Evolutionary conservation across 805 yeast species (phyloP), one percentile per base, ranked within the genome.

Genomic region (Millerozyma miso): DNA sequence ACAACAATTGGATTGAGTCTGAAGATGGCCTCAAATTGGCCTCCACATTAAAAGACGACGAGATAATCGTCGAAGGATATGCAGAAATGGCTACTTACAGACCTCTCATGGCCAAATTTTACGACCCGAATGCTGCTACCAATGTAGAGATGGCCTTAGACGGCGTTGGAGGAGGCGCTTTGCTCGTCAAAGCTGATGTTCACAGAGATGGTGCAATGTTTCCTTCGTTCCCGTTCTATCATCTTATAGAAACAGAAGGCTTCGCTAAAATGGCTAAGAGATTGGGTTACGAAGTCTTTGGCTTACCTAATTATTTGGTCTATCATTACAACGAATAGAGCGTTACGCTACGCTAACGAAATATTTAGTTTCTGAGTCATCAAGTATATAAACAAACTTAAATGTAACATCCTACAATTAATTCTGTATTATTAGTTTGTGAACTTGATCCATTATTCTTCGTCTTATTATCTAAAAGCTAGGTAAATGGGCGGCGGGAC

Each of bases 191-290:
- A 60, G 96, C 97, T 8, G 97, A 90, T 53, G 99, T 93, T 41
- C 99, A 93, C 66, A 78, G 99, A 62, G 99, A 93, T 63, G 99
- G 99, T 40, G 98, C 98, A 42, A 91, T 93, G 97, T 93, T 93
- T 79, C 99, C 99, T 14, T 87, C 95, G 39, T 93, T 93, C 79
- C 93, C 99, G 46, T 93, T 93, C 73, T 90, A 91, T 63, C 96
- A 93, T 63, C 75, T 93, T 63, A 89, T 93, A 50, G 99, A 93
- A 71, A 90, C 97, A 7, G 99, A 93, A 67, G 99, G 99, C 14
- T 93, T 93, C 66, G 97, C 93, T n/a, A 85, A 84, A 64, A 93
- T 93, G 98, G 97, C 96, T 35, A 88, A 89, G 64, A 75, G 98
- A 54, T 74, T 93, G 49, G 96, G 96, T 26, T 90, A 93, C 65